phyloP scores from a whole-genome alignment of 2,329 filamentous ascomycete genomes.

The Echinosphaeria canescens region DNA sequence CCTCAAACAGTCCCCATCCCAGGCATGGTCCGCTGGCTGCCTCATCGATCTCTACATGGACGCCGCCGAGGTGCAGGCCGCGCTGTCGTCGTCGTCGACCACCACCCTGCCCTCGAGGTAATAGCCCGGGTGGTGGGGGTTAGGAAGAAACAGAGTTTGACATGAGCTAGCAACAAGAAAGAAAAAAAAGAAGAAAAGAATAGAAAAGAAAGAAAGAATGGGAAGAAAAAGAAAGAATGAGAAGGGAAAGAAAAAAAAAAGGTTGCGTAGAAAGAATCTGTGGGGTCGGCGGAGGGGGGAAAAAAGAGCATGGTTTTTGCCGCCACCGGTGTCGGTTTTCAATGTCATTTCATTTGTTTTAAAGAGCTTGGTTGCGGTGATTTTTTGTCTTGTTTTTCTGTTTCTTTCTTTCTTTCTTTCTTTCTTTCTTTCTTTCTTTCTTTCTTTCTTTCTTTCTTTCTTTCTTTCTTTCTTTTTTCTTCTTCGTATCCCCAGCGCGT shows the following conservation, averaged over 20 bases:
- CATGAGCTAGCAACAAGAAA: too few species aligned
- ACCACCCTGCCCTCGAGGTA: too few species aligned
- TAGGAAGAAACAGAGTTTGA: too few species aligned
- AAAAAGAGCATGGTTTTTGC: not conserved
- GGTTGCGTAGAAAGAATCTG: not conserved
- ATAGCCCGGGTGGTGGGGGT: too few species aligned
- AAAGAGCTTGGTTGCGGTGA: too few species aligned
- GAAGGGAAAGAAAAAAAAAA: not conserved
- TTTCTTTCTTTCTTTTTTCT: too few species aligned
- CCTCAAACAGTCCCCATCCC: conserved; percentile 56
- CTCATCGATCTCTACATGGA: conserved; percentile 95
- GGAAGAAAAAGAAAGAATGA: not conserved
- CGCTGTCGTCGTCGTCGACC: conserved; percentile 1
- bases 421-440: too few species aligned
- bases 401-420: conserved; percentile 12
- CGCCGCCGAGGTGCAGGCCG: conserved; percentile 34
- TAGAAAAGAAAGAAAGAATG: not conserved
- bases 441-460: too few species aligned
- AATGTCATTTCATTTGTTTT: too few species aligned
- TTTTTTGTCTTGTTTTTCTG: conserved; percentile 25
- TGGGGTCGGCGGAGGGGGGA: not conserved
- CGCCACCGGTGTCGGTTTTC: not conserved
- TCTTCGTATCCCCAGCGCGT: too few species aligned
- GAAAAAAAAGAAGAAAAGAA: not conserved
- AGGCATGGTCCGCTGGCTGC: conserved; percentile 91